A percentile compares a stretch with the other conserved stretches of the same genome.
Evolutionary conservation across 2,329 filamentous ascomycete genomes (phyloP).

Genomic region (Arthrinium puccinioides): DNA sequence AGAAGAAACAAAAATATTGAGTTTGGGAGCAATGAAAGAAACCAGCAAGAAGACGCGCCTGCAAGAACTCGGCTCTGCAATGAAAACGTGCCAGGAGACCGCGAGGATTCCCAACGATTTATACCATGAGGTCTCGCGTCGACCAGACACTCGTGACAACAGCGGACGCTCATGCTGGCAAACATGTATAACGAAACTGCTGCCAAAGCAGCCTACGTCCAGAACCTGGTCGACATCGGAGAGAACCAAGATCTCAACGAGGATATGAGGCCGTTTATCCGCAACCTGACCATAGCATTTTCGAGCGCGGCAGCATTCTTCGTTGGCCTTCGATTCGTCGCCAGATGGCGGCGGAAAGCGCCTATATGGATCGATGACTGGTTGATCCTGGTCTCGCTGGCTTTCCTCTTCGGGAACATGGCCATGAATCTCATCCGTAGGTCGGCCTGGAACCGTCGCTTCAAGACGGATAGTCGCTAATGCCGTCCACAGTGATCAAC

Average conservation of each 20-base stretch:
- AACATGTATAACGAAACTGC: conserved; percentile 2
- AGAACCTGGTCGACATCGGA: conserved; percentile 2
- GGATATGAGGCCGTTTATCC: not conserved
- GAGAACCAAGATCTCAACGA: conserved; percentile 1
- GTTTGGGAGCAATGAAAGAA: too few species aligned
- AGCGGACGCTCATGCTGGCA: too few species aligned
- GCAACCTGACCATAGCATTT: conserved; percentile 1
- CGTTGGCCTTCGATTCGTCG: conserved; percentile 2
- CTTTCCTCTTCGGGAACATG: conserved; percentile 1
- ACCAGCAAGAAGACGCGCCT: too few species aligned
- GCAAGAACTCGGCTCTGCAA: too few species aligned
- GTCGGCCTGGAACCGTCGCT: not conserved
- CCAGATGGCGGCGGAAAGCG: not conserved
- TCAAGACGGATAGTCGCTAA: too few species aligned
- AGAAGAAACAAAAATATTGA: too few species aligned
- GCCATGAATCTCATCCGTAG: conserved; percentile 1
- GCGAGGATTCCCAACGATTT: too few species aligned
- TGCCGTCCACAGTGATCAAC: not conserved
- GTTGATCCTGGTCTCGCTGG: conserved; percentile 1
- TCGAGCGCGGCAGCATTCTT: not conserved
- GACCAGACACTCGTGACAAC: too few species aligned
- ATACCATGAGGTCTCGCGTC: too few species aligned
- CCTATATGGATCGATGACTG: conserved; percentile 1
- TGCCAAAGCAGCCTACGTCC: not conserved
- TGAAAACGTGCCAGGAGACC: too few species aligned